A percentile compares a stretch with the other conserved stretches of the same genome.
These are phyloP conservation scores for Candida gorgasii DNA, from an alignment of 805 yeast species.

Conservation along the genomic window DNA sequence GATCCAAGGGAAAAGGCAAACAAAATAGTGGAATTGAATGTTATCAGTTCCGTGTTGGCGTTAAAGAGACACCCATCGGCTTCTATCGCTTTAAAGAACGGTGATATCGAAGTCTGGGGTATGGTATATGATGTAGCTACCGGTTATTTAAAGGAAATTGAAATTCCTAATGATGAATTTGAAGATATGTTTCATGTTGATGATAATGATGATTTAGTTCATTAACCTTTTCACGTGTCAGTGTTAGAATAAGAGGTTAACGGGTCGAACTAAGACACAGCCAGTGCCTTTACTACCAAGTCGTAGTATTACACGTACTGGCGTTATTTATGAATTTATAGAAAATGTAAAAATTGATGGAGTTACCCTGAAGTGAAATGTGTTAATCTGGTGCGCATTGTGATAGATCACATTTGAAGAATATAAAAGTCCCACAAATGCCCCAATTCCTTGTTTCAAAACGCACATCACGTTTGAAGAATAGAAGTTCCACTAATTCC, in stretches of 20 bases:
- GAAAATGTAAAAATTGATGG: too few species aligned
- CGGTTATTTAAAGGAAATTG: conserved; percentile 55
- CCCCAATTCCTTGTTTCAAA: too few species aligned
- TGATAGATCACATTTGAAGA: too few species aligned
- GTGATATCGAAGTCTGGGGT: conserved; percentile 77
- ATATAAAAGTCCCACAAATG: too few species aligned
- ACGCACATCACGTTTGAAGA: too few species aligned
- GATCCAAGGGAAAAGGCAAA: conserved; percentile 53
- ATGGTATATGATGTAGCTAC: conserved; percentile 79
- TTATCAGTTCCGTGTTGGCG: conserved; percentile 67
- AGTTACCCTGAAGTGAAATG: too few species aligned
- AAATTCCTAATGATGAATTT: conserved; percentile 43
- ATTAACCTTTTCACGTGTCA: conserved; percentile 4
- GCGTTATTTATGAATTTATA: too few species aligned
- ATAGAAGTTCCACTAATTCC: too few species aligned
- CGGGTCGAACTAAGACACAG: too few species aligned
- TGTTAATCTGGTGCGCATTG: too few species aligned
- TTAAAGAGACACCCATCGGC: conserved; percentile 68
- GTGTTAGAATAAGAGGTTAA: not conserved
- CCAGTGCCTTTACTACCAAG: too few species aligned
- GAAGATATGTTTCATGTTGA: conserved; percentile 44
- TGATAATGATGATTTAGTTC: conserved; percentile 25
- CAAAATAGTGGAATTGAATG: conserved; percentile 73
- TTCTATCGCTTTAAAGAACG: conserved; percentile 58
- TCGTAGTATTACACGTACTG: too few species aligned